A percentile compares a stretch with the other conserved stretches of the same genome.
Evolutionary conservation across 2,329 filamentous ascomycete species (phyloP).

Genomic region (Tolypocladium guangdongense): DNA sequence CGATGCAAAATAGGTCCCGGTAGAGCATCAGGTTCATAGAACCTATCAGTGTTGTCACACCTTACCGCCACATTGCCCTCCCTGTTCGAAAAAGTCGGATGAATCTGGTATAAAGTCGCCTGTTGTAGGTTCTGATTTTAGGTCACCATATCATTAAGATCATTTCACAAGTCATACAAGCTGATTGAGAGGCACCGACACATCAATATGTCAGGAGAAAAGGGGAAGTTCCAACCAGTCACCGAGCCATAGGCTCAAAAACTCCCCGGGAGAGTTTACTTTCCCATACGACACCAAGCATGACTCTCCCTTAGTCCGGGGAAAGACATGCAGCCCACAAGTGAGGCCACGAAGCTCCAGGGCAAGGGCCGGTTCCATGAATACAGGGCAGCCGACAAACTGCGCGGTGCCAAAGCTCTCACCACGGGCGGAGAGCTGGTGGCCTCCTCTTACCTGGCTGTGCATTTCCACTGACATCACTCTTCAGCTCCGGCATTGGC

Average conservation of each 20-base stretch:
- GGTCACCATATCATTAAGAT: background rate
- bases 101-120: no score
- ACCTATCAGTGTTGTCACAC: no score
- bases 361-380: conserved; percentile 25
- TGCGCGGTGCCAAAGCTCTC: conserved; percentile 38
- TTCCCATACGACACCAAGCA: background rate
- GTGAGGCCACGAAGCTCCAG: conserved; percentile 28
- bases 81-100: no score
- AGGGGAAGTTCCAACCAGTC: conserved; percentile 23
- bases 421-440: conserved; percentile 47
- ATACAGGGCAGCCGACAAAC: conserved; percentile 33
- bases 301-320: conserved; percentile 16
- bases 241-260: conserved; percentile 22
- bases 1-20: no score
- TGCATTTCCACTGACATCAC: background rate
- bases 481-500: conserved; percentile 40
- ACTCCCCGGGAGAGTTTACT: conserved; percentile 21
- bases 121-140: background rate
- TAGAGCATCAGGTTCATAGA: no score
- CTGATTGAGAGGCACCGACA: background rate
- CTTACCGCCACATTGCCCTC: no score
- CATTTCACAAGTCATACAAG: background rate
- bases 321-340: conserved; percentile 25
- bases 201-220: conserved; percentile 28
- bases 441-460: background rate